Base-by-base conservation (phyloP, 805 yeast species). In the Ogataea angusta region DNA sequence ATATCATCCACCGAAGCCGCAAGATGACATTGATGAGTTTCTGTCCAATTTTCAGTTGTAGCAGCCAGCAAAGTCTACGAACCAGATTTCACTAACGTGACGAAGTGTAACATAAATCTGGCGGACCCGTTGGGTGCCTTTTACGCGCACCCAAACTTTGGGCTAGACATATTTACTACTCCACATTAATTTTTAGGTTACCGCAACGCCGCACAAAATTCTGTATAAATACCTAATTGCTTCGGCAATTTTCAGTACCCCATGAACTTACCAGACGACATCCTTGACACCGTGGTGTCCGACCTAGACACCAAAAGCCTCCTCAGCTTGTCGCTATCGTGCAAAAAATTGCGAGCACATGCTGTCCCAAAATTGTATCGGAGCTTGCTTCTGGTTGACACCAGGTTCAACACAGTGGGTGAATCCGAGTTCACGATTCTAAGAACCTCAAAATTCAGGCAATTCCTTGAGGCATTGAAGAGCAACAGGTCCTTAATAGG, bases 371-470 rank as follows among this genome's bases (percentile, higher is more conserved):
- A 23, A 10, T 30, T 54, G 10, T 54, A 52, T 27, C n/a, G 23
- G 6, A 32, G 34, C 14, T 27, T 54, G 15, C 34, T 52, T 4
- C 35, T 54, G 16, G 41, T 47, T 5, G 49, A 51, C n/a, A 27
- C 43, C 14, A 16, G 32, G 5, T 35, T 19, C 25, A 34, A 35
- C 25, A 19, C 42, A 26, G 26, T 23, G 25, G 46, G 42, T 2
- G 19, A 13, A 3, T 31, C 36, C 14, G 41, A 27, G 7, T 32
- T 30, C 33, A 37, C 42, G 10, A 29, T 44, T 14, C 32, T 50
- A 7, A 31, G 43, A 4, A 36, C 39, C 3, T 2, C 15, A 3
- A 37, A 36, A 15, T 42, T 43, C 15, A n/a, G 29, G 5, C 19
- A 23, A 4, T 48, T 50, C 19, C 16, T 46, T 4, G n/a, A 36